These are phyloP conservation scores for Trifolium subterraneum DNA, from an alignment of 306 rosid species.

Conservation along the genomic window DNA sequence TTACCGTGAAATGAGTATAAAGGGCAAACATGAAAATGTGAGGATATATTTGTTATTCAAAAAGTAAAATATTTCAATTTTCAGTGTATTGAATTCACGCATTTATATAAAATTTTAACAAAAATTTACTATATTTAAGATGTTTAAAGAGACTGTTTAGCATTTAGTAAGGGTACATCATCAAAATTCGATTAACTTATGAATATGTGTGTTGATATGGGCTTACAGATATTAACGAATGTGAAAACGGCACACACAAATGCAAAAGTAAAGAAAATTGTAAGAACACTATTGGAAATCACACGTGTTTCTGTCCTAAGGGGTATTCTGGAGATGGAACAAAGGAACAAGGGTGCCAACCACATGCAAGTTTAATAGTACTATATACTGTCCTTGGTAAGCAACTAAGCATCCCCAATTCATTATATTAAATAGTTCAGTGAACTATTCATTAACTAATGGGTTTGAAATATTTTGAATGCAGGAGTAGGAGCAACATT, in stretches of 20 bases:
- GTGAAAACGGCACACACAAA: not conserved
- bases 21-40: no score
- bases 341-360: not conserved
- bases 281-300: not conserved
- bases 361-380: not conserved
- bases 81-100: no score
- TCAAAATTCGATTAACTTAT: not conserved
- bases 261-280: slow-evolving; percentile 4
- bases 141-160: no score
- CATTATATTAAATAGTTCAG: no score
- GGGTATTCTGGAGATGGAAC: slow-evolving; percentile 15
- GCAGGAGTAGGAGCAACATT: no score
- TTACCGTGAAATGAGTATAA: no score
- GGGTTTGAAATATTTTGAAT: no score
- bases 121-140: no score
- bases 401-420: not conserved
- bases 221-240: not conserved
- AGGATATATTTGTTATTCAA: no score
- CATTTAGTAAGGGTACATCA: not conserved
- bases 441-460: no score
- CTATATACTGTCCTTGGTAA: not conserved
- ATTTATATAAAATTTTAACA: no score
- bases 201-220: not conserved
- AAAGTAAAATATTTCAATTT: no score
- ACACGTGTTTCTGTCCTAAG: not conserved